Evolutionary conservation across 768 basidiomycete genomes (phyloP).

Genomic region (Suillus placidus): DNA sequence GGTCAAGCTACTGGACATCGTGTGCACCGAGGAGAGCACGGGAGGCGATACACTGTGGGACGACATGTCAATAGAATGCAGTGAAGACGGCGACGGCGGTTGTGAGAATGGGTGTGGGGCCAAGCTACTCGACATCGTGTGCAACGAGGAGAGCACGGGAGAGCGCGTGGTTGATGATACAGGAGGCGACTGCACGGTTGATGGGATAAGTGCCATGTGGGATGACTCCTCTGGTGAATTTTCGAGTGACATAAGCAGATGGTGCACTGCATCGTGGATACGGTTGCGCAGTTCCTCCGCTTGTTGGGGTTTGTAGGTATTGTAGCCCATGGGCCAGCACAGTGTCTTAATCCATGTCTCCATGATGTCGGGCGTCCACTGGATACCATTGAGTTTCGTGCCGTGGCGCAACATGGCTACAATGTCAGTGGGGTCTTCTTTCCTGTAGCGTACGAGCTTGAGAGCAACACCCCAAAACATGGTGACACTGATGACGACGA

Average conservation of each 20-base stretch:
- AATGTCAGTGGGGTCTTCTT: conserved; percentile 66
- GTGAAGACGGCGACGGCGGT: no score
- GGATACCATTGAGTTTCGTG: conserved; percentile 48
- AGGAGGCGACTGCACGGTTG: background rate
- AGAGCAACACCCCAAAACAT: conserved; percentile 75
- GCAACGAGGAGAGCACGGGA: no score
- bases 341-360: conserved; percentile 58
- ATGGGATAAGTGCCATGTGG: background rate
- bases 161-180: background rate
- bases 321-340: conserved; percentile 70
- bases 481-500: conserved; percentile 60
- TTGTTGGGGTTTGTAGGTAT: conserved; percentile 46
- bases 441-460: conserved; percentile 68
- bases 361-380: conserved; percentile 58
- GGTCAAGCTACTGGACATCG: conserved; percentile 4
- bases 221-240: conserved; percentile 14
- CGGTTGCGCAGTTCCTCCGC: conserved; percentile 49
- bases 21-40: background rate
- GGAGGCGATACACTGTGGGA: no score
- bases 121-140: no score
- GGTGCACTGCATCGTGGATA: conserved; percentile 55
- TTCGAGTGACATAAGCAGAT: conserved; percentile 23
- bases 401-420: conserved; percentile 69
- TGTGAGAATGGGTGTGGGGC: no score
- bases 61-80: no score